Evolutionary conservation across 305 asterid genomes (phyloP).

Genomic region (Stenogyne calaminthoides): DNA sequence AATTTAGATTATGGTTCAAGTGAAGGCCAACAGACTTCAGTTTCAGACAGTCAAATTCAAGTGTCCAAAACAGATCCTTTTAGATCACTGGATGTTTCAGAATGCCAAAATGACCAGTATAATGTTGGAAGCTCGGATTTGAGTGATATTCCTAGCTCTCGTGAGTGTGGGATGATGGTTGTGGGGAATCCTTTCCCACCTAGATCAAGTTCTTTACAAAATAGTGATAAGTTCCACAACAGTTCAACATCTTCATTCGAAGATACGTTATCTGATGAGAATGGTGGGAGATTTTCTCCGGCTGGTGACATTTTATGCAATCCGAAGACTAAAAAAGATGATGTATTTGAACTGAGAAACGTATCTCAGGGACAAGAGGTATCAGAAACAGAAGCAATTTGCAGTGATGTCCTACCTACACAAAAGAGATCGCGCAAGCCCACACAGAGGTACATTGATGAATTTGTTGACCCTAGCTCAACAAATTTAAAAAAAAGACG

Average conservation of each 20-base stretch:
- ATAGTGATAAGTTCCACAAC: conserved; percentile 46
- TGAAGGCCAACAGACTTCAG: conserved; percentile 50
- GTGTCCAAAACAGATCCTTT: conserved; percentile 50
- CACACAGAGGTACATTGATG: conserved; percentile 86
- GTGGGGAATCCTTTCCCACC: conserved; percentile 48
- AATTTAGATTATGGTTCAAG: conserved; percentile 62
- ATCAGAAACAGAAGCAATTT: conserved; percentile 26
- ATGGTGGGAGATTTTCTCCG: conserved; percentile 39
- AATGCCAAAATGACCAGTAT: conserved; percentile 42
- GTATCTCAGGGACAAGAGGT: conserved; percentile 33
- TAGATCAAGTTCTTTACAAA: conserved; percentile 43
- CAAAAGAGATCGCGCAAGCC: conserved; percentile 87
- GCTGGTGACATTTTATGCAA: conserved; percentile 38
- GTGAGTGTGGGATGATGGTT: conserved; percentile 38
- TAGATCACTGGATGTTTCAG: conserved; percentile 34
- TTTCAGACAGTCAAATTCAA: conserved; percentile 45
- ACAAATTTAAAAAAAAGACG: conserved; percentile 43
- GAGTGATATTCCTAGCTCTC: conserved; percentile 36
- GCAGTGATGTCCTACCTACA: conserved; percentile 34
- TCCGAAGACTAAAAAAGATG: conserved; percentile 36
- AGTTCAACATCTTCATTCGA: conserved; percentile 51
- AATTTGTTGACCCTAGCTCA: conserved; percentile 48
- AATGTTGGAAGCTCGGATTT: conserved; percentile 39
- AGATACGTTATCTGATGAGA: conserved; percentile 48
- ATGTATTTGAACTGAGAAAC: conserved; percentile 29